Conservation (phyloP, 352 stramenopile species). For the Chrysophaeum taylorii region DNA sequence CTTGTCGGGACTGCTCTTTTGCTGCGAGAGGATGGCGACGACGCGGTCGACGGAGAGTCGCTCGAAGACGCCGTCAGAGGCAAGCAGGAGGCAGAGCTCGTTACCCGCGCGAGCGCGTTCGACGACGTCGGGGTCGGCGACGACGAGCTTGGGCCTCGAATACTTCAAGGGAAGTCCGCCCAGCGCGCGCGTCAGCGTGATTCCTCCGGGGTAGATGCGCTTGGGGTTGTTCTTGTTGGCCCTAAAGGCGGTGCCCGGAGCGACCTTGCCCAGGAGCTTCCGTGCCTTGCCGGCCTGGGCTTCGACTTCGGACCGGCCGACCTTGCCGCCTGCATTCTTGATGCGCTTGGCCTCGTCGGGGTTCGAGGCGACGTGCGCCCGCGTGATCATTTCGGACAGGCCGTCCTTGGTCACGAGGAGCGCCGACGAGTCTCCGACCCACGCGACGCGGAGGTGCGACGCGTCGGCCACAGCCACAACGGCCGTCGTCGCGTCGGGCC, state of each 20-base stretch:
- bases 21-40: too few species aligned
- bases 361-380: neutral
- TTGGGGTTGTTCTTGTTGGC: neutral
- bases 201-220: constrained; percentile 3
- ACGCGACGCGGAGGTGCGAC: neutral
- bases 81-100: neutral
- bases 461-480: neutral
- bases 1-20: neutral
- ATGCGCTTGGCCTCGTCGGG: neutral
- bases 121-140: neutral
- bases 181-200: neutral
- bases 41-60: neutral
- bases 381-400: neutral
- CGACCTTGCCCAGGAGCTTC: neutral
- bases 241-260: neutral
- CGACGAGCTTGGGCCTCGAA: neutral
- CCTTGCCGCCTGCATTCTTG: neutral
- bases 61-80: constrained; percentile 2
- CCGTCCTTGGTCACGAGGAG: neutral
- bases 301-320: neutral
- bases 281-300: neutral
- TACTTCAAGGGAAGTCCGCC: neutral
- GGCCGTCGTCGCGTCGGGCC: constrained; percentile 5
- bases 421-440: neutral
- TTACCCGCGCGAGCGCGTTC: neutral